phyloP scores from a whole-genome alignment of 768 basidiomycete genomes.

The Chiua virens region DNA sequence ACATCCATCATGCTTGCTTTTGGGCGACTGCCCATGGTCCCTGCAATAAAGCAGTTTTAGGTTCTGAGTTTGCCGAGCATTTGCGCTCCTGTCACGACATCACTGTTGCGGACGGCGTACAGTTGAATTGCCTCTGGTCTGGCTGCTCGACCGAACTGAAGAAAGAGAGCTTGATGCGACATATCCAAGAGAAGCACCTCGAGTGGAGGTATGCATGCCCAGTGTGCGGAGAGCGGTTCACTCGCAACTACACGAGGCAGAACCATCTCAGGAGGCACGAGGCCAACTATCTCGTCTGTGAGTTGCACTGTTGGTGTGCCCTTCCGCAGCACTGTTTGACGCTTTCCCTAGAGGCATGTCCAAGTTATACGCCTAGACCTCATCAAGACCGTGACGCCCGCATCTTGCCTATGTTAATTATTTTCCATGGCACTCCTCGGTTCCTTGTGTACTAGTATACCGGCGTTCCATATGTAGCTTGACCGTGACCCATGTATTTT shows the following conservation, averaged over 20 bases:
- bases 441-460: too few species aligned
- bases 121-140: slow-evolving; percentile 17
- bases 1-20: slow-evolving; percentile 11
- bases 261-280: slow-evolving; percentile 11
- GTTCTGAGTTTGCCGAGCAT: slow-evolving; percentile 18
- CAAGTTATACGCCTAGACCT: neutral
- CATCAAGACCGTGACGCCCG: too few species aligned
- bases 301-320: neutral
- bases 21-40: slow-evolving; percentile 3
- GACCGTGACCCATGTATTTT: too few species aligned
- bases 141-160: slow-evolving; percentile 20
- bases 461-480: too few species aligned
- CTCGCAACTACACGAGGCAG: slow-evolving; percentile 23
- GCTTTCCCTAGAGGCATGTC: neutral
- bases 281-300: neutral
- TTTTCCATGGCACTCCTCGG: too few species aligned
- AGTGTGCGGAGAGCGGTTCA: slow-evolving; percentile 22
- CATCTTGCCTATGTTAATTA: too few species aligned
- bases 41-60: slow-evolving; percentile 9
- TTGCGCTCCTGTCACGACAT: slow-evolving; percentile 22
- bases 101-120: slow-evolving; percentile 8
- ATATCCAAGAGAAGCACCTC: slow-evolving; percentile 28
- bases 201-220: slow-evolving; percentile 13
- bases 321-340: neutral
- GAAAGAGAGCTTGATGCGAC: slow-evolving; percentile 28